Conservation (phyloP, 73 alveolate species). For the Uronychia binucleata region DNA sequence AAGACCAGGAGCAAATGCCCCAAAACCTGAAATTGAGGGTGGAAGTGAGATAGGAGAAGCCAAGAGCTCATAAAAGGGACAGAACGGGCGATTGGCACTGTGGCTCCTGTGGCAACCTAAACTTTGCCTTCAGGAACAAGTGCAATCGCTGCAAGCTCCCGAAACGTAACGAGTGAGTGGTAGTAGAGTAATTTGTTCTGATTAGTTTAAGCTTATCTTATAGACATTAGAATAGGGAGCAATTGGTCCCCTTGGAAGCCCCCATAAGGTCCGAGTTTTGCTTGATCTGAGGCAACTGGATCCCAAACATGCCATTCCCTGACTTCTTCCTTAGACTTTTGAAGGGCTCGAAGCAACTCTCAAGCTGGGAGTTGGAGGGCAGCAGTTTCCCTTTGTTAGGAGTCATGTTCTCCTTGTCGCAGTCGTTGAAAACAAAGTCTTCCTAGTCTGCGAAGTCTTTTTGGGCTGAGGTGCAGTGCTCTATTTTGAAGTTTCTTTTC, state of each 20-base stretch:
- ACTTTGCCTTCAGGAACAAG: conserved; percentile 63
- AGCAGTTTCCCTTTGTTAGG: not conserved
- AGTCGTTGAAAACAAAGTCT: not conserved
- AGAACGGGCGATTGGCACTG: conserved; percentile 74
- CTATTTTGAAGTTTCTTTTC: not conserved
- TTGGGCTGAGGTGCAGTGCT: not conserved
- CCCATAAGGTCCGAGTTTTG: not conserved
- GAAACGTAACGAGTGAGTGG: not conserved
- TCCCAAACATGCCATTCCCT: not conserved
- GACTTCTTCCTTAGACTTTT: not conserved
- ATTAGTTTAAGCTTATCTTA: no score
- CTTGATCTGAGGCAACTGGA: not conserved
- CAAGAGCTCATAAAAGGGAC: conserved; percentile 20
- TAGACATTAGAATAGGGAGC: not conserved
- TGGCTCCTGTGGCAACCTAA: conserved; percentile 57
- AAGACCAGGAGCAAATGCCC: conserved; percentile 22
- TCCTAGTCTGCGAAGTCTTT: not conserved
- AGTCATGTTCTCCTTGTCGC: not conserved
- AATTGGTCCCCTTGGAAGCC: not conserved
- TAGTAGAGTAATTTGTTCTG: not conserved
- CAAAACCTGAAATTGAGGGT: conserved; percentile 23
- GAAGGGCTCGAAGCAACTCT: not conserved
- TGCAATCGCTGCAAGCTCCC: conserved; percentile 53
- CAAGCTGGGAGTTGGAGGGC: not conserved
- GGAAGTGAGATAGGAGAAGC: conserved; percentile 23